phyloP scores from a whole-genome alignment of 495 filamentous ascomycete genomes.

The Penicillium fimorum region DNA sequence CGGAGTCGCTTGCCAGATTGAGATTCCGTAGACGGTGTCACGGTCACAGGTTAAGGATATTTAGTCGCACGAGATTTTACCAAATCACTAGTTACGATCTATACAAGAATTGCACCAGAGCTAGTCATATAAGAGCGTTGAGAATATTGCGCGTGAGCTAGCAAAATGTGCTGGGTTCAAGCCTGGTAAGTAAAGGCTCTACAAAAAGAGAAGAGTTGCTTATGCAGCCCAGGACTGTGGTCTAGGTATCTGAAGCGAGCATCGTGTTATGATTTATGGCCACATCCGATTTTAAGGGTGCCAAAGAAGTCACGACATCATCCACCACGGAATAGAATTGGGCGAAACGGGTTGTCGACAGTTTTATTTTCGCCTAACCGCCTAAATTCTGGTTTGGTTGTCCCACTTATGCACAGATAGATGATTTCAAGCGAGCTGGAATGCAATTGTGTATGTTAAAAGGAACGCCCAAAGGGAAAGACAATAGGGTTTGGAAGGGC shows the following conservation, averaged over 20 bases:
- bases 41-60: neutral
- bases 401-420: slow-evolving; percentile 64
- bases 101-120: neutral
- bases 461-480: neutral
- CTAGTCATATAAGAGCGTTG: neutral
- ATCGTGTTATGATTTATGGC: too few relatives aligned
- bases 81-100: neutral
- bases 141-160: neutral
- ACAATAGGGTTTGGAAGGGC: slow-evolving; percentile 17
- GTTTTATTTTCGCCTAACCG: slow-evolving; percentile 40
- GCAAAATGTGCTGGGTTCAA: neutral
- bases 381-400: slow-evolving; percentile 26
- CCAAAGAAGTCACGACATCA: neutral
- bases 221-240: neutral
- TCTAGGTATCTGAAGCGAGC: neutral
- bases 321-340: neutral
- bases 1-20: slow-evolving; percentile 18
- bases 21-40: slow-evolving; percentile 1
- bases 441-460: neutral
- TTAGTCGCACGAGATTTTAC: neutral
- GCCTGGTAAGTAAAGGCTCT: neutral
- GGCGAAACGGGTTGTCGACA: slow-evolving; percentile 45
- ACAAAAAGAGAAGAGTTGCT: neutral
- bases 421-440: slow-evolving; percentile 53
- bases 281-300: too few relatives aligned